phyloP scores from a whole-genome alignment of 2,329 filamentous ascomycete species.

The Botrytis sinoallii region DNA sequence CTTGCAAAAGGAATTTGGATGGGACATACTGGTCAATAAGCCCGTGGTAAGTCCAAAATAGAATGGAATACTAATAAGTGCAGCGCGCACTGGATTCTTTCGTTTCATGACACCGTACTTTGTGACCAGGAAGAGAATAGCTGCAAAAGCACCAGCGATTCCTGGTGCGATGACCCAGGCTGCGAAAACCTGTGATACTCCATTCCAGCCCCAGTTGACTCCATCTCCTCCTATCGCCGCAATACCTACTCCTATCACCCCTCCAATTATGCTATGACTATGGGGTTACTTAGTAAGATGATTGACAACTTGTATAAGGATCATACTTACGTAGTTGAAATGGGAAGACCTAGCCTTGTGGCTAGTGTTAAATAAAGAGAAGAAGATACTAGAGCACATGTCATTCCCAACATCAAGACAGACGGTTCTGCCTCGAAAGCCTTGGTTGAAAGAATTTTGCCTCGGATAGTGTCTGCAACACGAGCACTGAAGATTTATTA shows the following conservation, averaged over 20 bases:
- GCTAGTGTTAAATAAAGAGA: constrained; percentile 79
- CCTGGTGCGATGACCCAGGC: constrained; percentile 68
- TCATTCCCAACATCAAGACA: constrained; percentile 67
- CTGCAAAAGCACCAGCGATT: constrained; percentile 63
- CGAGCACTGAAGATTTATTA: constrained; percentile 57
- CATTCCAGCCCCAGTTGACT: constrained; percentile 64
- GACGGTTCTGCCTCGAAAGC: constrained; percentile 60
- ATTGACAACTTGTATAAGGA: background rate
- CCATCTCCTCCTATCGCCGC: constrained; percentile 59
- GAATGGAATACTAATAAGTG: constrained; percentile 69
- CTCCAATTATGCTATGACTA: constrained; percentile 63
- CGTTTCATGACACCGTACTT: constrained; percentile 69
- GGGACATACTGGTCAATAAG: constrained; percentile 20
- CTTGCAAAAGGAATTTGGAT: constrained; percentile 31
- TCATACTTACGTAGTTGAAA: constrained; percentile 57
- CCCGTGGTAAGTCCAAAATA: constrained; percentile 51
- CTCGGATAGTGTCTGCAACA: constrained; percentile 76
- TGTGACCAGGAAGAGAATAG: constrained; percentile 70
- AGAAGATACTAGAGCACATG: constrained; percentile 61
- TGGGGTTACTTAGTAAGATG: background rate
- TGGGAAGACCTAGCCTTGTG: constrained; percentile 68
- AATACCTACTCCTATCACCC: constrained; percentile 66
- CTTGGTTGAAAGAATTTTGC: constrained; percentile 63
- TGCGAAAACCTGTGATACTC: constrained; percentile 50
- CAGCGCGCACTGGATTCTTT: constrained; percentile 68